Evolutionary conservation across 202 grass and related monocot genomes (phyloP).

Genomic region (Elaeis oleifera): DNA sequence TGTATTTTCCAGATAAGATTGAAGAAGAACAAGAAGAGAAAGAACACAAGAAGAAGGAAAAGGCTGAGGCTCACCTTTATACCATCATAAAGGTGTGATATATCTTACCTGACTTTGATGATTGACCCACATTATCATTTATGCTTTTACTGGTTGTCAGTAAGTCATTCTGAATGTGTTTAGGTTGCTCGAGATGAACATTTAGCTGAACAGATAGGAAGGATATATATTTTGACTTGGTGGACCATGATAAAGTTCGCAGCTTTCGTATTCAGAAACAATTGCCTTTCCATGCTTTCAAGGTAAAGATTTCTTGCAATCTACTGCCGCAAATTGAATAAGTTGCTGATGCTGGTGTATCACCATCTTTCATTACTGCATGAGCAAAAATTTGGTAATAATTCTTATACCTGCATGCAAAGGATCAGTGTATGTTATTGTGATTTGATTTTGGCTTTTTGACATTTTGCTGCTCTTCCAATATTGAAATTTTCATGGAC

Average conservation of each 20-base stretch:
- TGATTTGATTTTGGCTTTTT: no score
- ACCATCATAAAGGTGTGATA: slow-evolving; percentile 56
- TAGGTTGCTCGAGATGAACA: slow-evolving; percentile 45
- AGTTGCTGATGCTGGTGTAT: no score
- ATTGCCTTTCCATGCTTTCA: slow-evolving; percentile 33
- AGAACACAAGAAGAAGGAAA: slow-evolving; percentile 63
- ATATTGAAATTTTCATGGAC: no score
- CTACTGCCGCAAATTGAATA: no score
- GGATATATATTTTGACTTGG: slow-evolving; percentile 49
- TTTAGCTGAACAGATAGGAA: slow-evolving; percentile 58
- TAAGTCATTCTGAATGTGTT: slow-evolving; percentile 17
- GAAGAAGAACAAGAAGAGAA: slow-evolving; percentile 68
- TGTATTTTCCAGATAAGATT: slow-evolving; percentile 36
- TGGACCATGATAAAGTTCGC: slow-evolving; percentile 56
- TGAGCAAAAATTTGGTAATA: no score
- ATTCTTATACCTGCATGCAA: no score
- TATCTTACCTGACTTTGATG: neutral
- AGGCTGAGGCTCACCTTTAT: slow-evolving; percentile 78
- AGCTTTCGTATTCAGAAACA: slow-evolving; percentile 49
- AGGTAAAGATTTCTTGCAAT: slow-evolving; percentile 27
- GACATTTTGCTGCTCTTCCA: no score
- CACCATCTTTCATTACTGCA: no score
- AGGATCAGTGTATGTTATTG: no score
- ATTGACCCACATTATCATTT: slow-evolving; percentile 11
- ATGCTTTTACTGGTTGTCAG: slow-evolving; percentile 14